Base-by-base conservation (phyloP, 2,329 filamentous ascomycete species). In the Cyclaneusma minus region DNA sequence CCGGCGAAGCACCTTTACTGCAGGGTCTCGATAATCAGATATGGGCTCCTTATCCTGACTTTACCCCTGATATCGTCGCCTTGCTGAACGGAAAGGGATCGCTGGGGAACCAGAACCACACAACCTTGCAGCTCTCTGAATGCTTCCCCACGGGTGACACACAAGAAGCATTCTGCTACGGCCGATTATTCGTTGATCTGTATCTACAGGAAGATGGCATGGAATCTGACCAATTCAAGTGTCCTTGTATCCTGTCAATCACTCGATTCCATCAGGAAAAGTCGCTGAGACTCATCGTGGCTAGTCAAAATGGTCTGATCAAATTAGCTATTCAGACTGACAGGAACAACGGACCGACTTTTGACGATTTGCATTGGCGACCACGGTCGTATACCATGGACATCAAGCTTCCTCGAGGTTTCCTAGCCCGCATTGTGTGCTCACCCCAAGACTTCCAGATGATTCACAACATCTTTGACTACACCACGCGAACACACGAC, bases 281-380 rank as follows among this genome's bases (percentile, higher is more conserved):
- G 30, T 69, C 71, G 27, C 64, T 85, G 5, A 70, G 74, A 26
- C 72, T 84, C 26, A 59, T 80, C 4, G 62, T 93, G 29, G 72
- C 78, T 9, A 92, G 79, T 48, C 83, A 92, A 50, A 79, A 73
- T 38, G 75, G 79, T 9, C 62, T 77, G 12, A 62, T 92, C 31
- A 82, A 84, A 37, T 54, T 93, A 18, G 58, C 66, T 24, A 71
- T 94, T 9, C 76, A 80, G 40, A 59, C 64, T 14, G 72, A 73
- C 41, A 72, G 72, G 39, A 70, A 66, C 36, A 54, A 60, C 5
- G 79, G 79, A 0, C 68, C 79, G 2, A 74, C 68, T 0, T 93
- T 84, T 84, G 69, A 81, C 5, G 78, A 89, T 45, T 67, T 92
- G 4, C 64, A 69, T 21, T 93, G 84, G 84, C 74, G 74, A 30